A percentile compares a stretch with the other conserved stretches of the same genome.
Evolutionary conservation across 495 filamentous ascomycete species (phyloP).

Genomic region (Neurospora sp.): DNA sequence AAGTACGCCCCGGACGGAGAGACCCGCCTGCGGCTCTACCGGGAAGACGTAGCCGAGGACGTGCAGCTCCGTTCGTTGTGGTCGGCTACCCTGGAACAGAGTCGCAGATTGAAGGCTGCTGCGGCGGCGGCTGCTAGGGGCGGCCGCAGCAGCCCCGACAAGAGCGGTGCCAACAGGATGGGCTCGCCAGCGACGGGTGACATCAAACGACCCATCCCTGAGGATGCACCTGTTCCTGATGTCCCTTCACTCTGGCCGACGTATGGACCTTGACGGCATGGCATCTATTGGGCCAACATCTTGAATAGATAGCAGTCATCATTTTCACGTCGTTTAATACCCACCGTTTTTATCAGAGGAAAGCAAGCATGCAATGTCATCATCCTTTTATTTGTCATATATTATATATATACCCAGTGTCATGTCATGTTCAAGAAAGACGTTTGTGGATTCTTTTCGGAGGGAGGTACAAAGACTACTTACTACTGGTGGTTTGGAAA

Average conservation of each 20-base stretch:
- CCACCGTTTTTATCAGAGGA: background rate
- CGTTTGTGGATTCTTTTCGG: background rate
- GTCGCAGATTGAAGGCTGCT: background rate
- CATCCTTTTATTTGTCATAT: background rate
- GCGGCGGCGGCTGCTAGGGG: background rate
- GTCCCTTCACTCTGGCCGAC: background rate
- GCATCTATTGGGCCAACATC: background rate
- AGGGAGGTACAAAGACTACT: background rate
- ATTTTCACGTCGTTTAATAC: background rate
- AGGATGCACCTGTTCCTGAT: background rate
- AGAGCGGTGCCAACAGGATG: background rate
- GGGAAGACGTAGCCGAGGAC: slow-evolving; percentile 83
- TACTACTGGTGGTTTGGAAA: background rate
- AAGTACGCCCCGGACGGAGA: slow-evolving; percentile 63
- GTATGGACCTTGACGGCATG: background rate
- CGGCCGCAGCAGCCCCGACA: background rate
- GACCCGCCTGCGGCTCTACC: slow-evolving; percentile 68
- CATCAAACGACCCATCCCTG: background rate
- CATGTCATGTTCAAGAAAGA: background rate
- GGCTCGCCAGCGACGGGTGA: background rate
- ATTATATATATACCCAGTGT: background rate
- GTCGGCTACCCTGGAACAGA: background rate
- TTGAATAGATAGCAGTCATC: background rate
- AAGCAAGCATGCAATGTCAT: background rate
- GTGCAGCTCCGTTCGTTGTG: slow-evolving; percentile 52